These are phyloP conservation scores for Microcos paniculata DNA, from an alignment of 345 rosid species.

Conservation along the genomic window DNA sequence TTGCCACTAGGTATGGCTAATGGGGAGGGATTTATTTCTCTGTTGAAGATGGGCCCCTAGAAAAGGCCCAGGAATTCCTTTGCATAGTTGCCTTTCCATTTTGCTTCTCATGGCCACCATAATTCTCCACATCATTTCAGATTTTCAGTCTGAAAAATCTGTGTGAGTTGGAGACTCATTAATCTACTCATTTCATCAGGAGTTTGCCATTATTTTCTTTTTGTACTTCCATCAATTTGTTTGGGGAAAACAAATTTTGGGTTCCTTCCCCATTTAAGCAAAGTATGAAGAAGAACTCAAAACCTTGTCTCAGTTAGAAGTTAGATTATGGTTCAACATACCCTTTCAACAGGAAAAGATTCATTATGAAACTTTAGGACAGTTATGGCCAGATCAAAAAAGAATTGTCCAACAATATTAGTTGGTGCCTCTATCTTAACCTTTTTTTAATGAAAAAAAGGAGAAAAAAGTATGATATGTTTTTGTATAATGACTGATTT, in stretches of 20 bases:
- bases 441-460: background rate
- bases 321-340: background rate
- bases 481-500: background rate
- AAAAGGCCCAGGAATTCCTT: slow-evolving; percentile 5
- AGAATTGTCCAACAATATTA: background rate
- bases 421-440: too few relatives aligned
- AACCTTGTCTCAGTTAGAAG: background rate
- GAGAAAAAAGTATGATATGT: background rate
- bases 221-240: background rate
- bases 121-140: background rate
- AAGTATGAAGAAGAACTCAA: background rate
- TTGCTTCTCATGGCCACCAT: slow-evolving; percentile 3
- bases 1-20: background rate
- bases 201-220: background rate
- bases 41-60: background rate
- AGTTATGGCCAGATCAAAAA: background rate
- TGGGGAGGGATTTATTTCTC: slow-evolving; percentile 4
- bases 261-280: too few relatives aligned
- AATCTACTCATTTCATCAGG: background rate
- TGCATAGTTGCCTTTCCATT: background rate
- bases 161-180: background rate
- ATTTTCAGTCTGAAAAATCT: background rate
- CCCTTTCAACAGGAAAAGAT: background rate
- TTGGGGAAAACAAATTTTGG: background rate
- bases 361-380: background rate